Evolutionary conservation across 2,329 filamentous ascomycete species (phyloP).

Genomic region (Endoconidiophora polonica): DNA sequence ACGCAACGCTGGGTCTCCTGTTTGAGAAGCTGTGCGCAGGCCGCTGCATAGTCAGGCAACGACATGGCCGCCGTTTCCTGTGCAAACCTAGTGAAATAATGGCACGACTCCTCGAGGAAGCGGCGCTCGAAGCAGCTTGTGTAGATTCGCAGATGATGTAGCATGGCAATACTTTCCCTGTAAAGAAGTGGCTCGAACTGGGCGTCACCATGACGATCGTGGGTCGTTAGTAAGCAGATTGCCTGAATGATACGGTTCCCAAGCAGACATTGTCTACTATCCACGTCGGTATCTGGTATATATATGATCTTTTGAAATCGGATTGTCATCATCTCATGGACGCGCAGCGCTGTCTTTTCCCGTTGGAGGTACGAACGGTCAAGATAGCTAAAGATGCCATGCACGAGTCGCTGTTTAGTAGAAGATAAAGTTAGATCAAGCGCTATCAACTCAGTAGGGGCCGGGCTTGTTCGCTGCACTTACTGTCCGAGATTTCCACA

Average conservation of each 20-base stretch:
- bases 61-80: slow-evolving; percentile 44
- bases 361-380: slow-evolving; percentile 78
- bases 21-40: slow-evolving; percentile 51
- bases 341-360: slow-evolving; percentile 48
- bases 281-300: slow-evolving; percentile 8
- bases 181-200: slow-evolving; percentile 50
- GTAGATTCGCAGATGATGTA: slow-evolving; percentile 75
- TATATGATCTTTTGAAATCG: slow-evolving; percentile 53
- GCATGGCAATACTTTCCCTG: slow-evolving; percentile 59
- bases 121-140: slow-evolving; percentile 60
- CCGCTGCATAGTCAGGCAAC: slow-evolving; percentile 60
- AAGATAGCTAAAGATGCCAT: slow-evolving; percentile 85
- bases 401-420: slow-evolving; percentile 45
- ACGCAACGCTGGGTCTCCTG: slow-evolving; percentile 64
- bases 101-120: slow-evolving; percentile 50
- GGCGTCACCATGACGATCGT: slow-evolving; percentile 44
- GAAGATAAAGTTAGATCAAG: slow-evolving; percentile 5
- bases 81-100: slow-evolving; percentile 55
- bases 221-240: slow-evolving; percentile 59
- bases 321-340: slow-evolving; percentile 65
- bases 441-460: neutral
- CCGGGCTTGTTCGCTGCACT: neutral
- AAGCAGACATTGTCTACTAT: slow-evolving; percentile 9
- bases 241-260: slow-evolving; percentile 24
- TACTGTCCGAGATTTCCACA: slow-evolving; percentile 40